A percentile compares a stretch with the other conserved stretches of the same genome.
phyloP scores from a whole-genome alignment of 2,329 filamentous ascomycete species.

The Dothideomycetes sp. region DNA sequence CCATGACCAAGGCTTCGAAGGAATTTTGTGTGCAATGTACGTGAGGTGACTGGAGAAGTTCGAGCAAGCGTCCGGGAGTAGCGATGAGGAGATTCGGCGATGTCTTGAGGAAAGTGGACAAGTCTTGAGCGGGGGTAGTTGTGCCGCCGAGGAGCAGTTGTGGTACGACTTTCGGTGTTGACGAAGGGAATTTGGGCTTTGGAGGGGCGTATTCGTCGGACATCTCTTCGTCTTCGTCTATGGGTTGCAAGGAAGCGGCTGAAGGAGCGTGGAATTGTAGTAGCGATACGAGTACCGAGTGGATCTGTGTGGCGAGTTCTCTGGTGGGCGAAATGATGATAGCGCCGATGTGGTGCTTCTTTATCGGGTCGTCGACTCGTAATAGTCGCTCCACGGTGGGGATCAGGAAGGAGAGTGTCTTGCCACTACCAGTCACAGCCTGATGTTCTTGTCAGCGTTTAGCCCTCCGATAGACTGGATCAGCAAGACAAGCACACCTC shows the following conservation, averaged over 20 bases:
- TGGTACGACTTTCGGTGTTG: conserved; percentile 57
- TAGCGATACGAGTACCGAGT: conserved; percentile 67
- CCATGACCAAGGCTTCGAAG: conserved; percentile 85
- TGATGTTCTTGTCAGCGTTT: no score
- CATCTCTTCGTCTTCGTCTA: conserved; percentile 35
- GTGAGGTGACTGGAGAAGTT: conserved; percentile 75
- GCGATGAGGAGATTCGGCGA: conserved; percentile 85
- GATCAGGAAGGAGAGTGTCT: conserved; percentile 78
- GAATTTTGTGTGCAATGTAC: conserved; percentile 81
- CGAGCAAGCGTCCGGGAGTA: conserved; percentile 81
- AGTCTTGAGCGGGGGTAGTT: conserved; percentile 72
- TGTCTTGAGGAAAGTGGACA: conserved; percentile 72
- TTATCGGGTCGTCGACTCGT: conserved; percentile 69
- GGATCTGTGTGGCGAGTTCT: conserved; percentile 85
- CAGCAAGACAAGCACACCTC: conserved; percentile 57
- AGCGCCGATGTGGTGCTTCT: conserved; percentile 80
- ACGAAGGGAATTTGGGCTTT: conserved; percentile 34
- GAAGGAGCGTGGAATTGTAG: conserved; percentile 77
- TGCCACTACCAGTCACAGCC: conserved; percentile 85
- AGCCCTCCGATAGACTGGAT: no score
- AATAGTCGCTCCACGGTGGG: conserved; percentile 76
- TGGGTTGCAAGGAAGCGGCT: conserved; percentile 52
- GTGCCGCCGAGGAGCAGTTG: conserved; percentile 82
- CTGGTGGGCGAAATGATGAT: conserved; percentile 89
- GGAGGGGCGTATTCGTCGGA: conserved; percentile 30